These are phyloP conservation scores for Colletotrichum sp. DNA, from an alignment of 2,329 filamentous ascomycete species.

Conservation along the genomic window DNA sequence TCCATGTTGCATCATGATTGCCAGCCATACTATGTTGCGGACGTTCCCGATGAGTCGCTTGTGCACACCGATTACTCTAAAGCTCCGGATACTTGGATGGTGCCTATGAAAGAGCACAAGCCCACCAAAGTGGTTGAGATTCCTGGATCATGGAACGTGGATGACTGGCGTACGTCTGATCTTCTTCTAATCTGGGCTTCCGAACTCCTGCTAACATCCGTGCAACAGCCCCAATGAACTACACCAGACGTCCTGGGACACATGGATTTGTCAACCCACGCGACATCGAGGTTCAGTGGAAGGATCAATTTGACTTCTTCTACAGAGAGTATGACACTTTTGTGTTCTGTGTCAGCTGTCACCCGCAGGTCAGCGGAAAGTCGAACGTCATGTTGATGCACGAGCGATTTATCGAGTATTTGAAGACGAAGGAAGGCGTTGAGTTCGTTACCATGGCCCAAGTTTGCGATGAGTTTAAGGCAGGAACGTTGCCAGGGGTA, in stretches of 20 bases:
- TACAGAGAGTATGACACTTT: conserved; percentile 51
- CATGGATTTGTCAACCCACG: conserved; percentile 47
- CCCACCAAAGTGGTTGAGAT: conserved; percentile 44
- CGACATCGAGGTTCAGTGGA: conserved; percentile 47
- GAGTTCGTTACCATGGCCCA: conserved; percentile 32
- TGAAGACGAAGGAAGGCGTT: conserved; percentile 48
- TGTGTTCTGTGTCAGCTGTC: conserved; percentile 50
- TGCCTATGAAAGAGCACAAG: conserved; percentile 23
- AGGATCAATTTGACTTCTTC: conserved; percentile 49
- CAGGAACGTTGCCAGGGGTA: conserved; percentile 1
- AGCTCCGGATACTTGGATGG: conserved; percentile 23
- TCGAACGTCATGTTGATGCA: conserved; percentile 52
- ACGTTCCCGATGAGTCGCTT: conserved; percentile 15
- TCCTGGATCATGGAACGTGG: conserved; percentile 37
- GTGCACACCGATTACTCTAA: conserved; percentile 24
- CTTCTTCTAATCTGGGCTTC: background rate
- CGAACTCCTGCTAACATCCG: background rate
- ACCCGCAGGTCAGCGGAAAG: conserved; percentile 53
- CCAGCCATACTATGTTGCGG: conserved; percentile 40
- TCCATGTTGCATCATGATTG: conserved; percentile 54
- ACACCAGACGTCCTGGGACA: background rate
- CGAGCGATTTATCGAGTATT: conserved; percentile 49
- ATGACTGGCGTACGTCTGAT: background rate
- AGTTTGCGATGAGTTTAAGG: conserved; percentile 13
- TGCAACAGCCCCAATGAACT: background rate